A percentile compares a stretch with the other conserved stretches of the same genome.
phyloP scores from a whole-genome alignment of 768 basidiomycete genomes.

The Tricholoma sp. region DNA sequence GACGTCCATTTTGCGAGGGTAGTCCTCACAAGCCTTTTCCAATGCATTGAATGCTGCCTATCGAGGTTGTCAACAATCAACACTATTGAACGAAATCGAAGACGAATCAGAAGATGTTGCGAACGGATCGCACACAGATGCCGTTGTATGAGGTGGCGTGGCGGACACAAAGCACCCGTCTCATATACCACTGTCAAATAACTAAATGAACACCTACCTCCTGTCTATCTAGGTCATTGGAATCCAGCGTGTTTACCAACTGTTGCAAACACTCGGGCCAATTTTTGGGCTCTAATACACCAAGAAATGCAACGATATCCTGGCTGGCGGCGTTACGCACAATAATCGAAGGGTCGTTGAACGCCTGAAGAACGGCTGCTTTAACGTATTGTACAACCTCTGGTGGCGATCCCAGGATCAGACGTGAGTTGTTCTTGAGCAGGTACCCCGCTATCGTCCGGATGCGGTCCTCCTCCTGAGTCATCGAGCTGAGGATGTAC shows the following conservation, averaged over 20 bases:
- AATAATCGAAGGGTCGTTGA: constrained; percentile 76
- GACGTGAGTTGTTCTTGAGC: constrained; percentile 90
- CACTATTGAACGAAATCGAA: constrained; percentile 1
- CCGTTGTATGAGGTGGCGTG: neutral
- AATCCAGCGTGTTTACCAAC: constrained; percentile 76
- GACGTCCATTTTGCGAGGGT: constrained; percentile 90
- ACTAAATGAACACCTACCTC: constrained; percentile 57
- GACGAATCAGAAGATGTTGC: constrained; percentile 4
- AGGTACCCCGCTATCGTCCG: constrained; percentile 94
- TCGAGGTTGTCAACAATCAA: constrained; percentile 12
- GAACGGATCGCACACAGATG: neutral
- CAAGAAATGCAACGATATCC: constrained; percentile 86
- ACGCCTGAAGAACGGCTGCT: constrained; percentile 70
- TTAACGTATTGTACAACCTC: constrained; percentile 74
- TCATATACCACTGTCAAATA: neutral
- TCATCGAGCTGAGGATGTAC: constrained; percentile 79
- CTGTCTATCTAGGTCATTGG: constrained; percentile 67
- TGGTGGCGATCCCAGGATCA: constrained; percentile 62
- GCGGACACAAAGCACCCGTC: neutral
- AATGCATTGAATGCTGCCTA: constrained; percentile 91
- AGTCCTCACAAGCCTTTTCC: constrained; percentile 95
- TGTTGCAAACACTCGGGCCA: constrained; percentile 95
- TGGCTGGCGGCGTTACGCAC: constrained; percentile 93
- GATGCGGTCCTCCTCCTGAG: constrained; percentile 86
- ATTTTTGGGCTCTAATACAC: constrained; percentile 80